A percentile compares a stretch with the other conserved stretches of the same genome.
phyloP scores from a whole-genome alignment of 2,329 filamentous ascomycete species.

The Nigrospora sphaerica region DNA sequence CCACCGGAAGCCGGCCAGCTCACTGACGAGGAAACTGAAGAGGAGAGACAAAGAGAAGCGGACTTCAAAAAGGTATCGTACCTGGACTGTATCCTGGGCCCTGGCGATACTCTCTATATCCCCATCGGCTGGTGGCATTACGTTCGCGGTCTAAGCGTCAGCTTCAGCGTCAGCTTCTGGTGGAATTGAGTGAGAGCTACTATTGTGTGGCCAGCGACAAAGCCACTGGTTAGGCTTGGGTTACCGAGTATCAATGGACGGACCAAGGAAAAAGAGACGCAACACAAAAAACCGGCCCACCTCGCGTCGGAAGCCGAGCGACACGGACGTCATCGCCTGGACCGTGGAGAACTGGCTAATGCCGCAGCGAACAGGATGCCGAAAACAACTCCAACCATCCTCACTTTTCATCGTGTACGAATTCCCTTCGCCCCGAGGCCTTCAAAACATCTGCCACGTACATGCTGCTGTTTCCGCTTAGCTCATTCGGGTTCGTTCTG shows the following conservation, averaged over 20 bases:
- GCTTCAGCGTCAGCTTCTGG: conserved; percentile 97
- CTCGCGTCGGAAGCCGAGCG: no score
- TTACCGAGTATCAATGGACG: no score
- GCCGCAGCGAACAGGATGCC: no score
- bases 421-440: background rate
- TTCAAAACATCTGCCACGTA: background rate
- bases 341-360: no score
- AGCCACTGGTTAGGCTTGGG: background rate
- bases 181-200: conserved; percentile 51
- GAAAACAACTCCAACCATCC: no score
- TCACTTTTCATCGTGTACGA: background rate
- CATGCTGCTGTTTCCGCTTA: background rate
- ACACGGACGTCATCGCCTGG: no score
- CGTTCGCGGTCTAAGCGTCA: conserved; percentile 74
- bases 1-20: background rate
- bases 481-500: background rate
- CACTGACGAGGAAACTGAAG: conserved; percentile 4
- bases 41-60: conserved; percentile 13
- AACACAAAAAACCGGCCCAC: background rate
- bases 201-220: background rate
- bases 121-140: conserved; percentile 99
- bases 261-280: no score
- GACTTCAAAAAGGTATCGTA: conserved; percentile 55
- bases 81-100: conserved; percentile 69
- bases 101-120: conserved; percentile 82